Conservation (phyloP, 805 yeast species). For the Metschnikowia lunata region DNA sequence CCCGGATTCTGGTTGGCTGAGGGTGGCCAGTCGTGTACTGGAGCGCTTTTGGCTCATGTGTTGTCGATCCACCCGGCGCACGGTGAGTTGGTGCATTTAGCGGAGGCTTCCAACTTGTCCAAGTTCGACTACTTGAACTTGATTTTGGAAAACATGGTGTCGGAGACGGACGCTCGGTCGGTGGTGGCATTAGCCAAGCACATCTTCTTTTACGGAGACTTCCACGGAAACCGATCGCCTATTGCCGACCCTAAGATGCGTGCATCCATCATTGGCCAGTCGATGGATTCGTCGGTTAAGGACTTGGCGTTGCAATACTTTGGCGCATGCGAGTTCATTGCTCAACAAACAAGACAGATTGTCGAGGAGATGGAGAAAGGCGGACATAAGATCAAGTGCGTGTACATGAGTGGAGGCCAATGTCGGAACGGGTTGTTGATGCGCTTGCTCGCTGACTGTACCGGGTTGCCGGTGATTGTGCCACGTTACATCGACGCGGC, state of each 20-base stretch:
- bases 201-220: conserved; percentile 90
- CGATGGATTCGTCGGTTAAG: conserved; percentile 84
- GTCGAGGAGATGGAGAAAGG: conserved; percentile 75
- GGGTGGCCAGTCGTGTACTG: conserved; percentile 99
- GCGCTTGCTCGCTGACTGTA: conserved; percentile 87
- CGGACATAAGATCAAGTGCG: conserved; percentile 72
- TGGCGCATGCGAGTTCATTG: conserved; percentile 95
- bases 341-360: conserved; percentile 95
- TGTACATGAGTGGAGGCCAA: conserved; percentile 95
- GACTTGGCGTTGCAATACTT: conserved; percentile 81
- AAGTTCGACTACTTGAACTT: conserved; percentile 81
- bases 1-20: conserved; percentile 92
- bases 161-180: conserved; percentile 56
- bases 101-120: conserved; percentile 66
- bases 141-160: conserved; percentile 61
- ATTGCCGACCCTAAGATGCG: conserved; percentile 92
- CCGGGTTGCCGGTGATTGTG: conserved; percentile 85
- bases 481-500: conserved; percentile 96
- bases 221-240: conserved; percentile 97
- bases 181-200: conserved; percentile 80
- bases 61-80: conserved; percentile 86
- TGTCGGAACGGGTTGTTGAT: conserved; percentile 88
- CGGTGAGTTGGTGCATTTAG: conserved; percentile 58
- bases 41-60: conserved; percentile 87
- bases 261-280: conserved; percentile 86